phyloP scores from a whole-genome alignment of 2,329 filamentous ascomycete genomes.

The Lachnum nothofagi region DNA sequence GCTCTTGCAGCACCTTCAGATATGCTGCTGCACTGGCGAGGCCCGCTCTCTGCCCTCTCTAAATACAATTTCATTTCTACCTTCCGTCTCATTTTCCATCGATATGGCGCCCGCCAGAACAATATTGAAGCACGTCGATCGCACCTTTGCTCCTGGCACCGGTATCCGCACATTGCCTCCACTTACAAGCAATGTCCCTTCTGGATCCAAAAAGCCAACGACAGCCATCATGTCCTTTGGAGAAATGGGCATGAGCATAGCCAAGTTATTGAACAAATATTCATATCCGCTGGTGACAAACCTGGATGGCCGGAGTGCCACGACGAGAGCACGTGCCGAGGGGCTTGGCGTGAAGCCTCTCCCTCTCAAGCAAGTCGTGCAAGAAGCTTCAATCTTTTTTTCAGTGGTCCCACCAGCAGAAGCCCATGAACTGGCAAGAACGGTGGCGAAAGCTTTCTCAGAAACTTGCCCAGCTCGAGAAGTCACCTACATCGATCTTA shows the following conservation, averaged over 20 bases:
- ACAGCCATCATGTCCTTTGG: conserved; percentile 56
- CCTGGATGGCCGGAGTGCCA: conserved; percentile 41
- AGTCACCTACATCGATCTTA: conserved; percentile 57
- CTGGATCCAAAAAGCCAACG: conserved; percentile 6
- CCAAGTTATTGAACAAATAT: conserved; percentile 47
- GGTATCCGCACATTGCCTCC: background rate
- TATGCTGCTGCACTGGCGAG: too few species aligned
- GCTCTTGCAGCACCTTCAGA: too few species aligned
- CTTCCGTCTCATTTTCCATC: too few species aligned
- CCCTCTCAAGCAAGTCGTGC: conserved; percentile 42
- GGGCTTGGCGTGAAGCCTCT: conserved; percentile 41
- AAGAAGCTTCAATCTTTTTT: conserved; percentile 50
- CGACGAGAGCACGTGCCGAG: conserved; percentile 3
- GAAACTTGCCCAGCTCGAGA: conserved; percentile 31
- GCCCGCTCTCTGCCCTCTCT: too few species aligned
- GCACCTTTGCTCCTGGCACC: background rate
- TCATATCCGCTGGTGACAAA: conserved; percentile 52
- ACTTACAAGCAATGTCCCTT: background rate
- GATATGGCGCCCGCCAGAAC: too few species aligned
- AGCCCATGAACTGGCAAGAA: conserved; percentile 52
- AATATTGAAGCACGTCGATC: background rate
- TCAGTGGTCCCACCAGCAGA: conserved; percentile 63
- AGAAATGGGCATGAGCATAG: conserved; percentile 57
- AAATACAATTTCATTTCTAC: too few species aligned
- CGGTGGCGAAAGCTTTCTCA: conserved; percentile 38